These are phyloP conservation scores for Trichoderma asperellum DNA, from an alignment of 2,329 filamentous ascomycete genomes.

Conservation along the genomic window DNA sequence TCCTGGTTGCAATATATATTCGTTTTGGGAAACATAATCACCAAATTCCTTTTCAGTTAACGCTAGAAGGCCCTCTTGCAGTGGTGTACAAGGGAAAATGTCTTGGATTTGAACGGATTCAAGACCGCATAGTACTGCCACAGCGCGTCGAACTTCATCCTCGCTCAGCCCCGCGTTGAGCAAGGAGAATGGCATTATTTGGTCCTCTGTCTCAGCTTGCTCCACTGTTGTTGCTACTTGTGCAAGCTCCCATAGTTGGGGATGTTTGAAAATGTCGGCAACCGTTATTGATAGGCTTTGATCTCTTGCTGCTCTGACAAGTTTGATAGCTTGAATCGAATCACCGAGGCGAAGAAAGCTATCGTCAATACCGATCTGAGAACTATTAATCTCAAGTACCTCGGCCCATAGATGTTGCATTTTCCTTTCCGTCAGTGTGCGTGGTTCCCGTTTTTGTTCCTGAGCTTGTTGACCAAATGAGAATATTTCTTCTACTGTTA, in stretches of 20 bases:
- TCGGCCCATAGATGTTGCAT: neutral
- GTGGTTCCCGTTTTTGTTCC: neutral
- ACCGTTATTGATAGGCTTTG: neutral
- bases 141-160: neutral
- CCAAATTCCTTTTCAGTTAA: constrained; percentile 43
- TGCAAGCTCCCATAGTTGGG: neutral
- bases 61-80: constrained; percentile 61
- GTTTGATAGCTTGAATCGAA: constrained; percentile 9
- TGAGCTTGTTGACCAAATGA: neutral
- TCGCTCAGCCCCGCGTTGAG: neutral
- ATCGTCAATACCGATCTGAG: neutral
- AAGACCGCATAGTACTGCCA: neutral
- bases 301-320: neutral
- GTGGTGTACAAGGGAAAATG: constrained; percentile 57
- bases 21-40: constrained; percentile 52
- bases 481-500: neutral
- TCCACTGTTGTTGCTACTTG: neutral
- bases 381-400: neutral
- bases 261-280: constrained; percentile 13
- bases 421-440: neutral
- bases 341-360: constrained; percentile 4
- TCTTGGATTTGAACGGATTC: constrained; percentile 44
- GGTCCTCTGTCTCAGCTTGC: neutral
- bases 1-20: neutral
- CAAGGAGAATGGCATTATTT: neutral